Conservation (phyloP, 441 rosid genomes). For the Mallotus repandus region DNA sequence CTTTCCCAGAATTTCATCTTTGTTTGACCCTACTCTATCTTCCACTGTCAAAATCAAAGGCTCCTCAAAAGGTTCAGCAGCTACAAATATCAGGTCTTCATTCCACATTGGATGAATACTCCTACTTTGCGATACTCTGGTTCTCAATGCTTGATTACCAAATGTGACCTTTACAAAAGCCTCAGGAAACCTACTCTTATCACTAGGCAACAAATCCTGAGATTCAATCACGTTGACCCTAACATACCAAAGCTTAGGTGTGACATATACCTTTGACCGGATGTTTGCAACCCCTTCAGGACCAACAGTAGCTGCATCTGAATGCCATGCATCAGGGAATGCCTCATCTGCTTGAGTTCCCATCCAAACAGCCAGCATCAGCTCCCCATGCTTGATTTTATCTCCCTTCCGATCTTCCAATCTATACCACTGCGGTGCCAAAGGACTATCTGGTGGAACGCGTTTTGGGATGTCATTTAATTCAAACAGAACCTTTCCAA, state of each 20-base stretch:
- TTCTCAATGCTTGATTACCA: slow-evolving; percentile 69
- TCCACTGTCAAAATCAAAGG: slow-evolving; percentile 65
- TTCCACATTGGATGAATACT: slow-evolving; percentile 70
- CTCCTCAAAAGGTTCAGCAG: slow-evolving; percentile 87
- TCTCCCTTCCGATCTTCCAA: slow-evolving; percentile 71
- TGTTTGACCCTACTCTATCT: slow-evolving; percentile 55
- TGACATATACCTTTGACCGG: slow-evolving; percentile 79
- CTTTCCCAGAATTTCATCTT: slow-evolving; percentile 70
- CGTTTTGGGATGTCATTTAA: slow-evolving; percentile 80
- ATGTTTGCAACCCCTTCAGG: slow-evolving; percentile 62
- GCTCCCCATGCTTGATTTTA: slow-evolving; percentile 68
- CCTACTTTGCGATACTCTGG: slow-evolving; percentile 51
- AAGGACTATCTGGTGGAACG: slow-evolving; percentile 87
- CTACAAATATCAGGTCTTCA: slow-evolving; percentile 80
- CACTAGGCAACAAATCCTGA: slow-evolving; percentile 67
- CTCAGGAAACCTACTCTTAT: slow-evolving; percentile 63
- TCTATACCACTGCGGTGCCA: slow-evolving; percentile 96
- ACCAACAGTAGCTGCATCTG: slow-evolving; percentile 65
- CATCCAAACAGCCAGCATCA: slow-evolving; percentile 95
- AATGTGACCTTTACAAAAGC: slow-evolving; percentile 64
- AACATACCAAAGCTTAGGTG: slow-evolving; percentile 85
- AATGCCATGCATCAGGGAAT: slow-evolving; percentile 90
- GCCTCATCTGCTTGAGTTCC: slow-evolving; percentile 94
- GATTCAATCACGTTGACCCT: slow-evolving; percentile 86
- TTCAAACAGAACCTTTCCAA: slow-evolving; percentile 69